Base-by-base conservation (phyloP, 2,329 filamentous ascomycete genomes). In the Niveomyces coronatus region DNA sequence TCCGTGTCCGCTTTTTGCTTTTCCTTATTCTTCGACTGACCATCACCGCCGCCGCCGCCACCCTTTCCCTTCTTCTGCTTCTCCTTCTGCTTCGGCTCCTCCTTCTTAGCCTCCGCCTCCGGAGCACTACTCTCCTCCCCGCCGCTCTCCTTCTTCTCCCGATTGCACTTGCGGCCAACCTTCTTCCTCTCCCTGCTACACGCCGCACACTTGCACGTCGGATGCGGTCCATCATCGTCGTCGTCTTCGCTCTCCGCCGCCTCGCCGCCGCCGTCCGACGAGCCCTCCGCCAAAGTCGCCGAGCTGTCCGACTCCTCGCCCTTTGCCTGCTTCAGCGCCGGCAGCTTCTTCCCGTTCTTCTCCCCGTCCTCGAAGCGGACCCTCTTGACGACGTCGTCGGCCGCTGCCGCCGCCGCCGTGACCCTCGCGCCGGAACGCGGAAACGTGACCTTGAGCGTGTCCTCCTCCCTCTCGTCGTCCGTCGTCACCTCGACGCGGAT, bases 401-500 rank as follows among this genome's bases (percentile, higher is more conserved):
- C 11, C 16, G 37, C 18, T 17, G 44, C 44, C 20, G 39, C 43
- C 28, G 16, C 16, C 22, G 31, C 17, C 24, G 35, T 28, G 31
- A 24, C 6, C 20, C 37, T 15, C 23, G 41, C 42, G 13, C 56
- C 48, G 4, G 56, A 53, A 37, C 68, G 64, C 1, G 70, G 69
- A 36, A 70, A 69, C 2, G 65, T 68, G 26, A 75, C 51, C 14
- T 53, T 60, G 37, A 74, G 51, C 3, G 59, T 64, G 37, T 75
- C 70, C 18, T 62, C 57, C 7, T 65, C 62, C n/a, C 60, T 62
- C 39, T 71, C 67, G 30, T 74, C 69, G 43, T 75, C 69, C 9
- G 70, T 72, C 11, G 61, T 57, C 2, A 71, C 49, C 36, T 66
- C 58, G 22, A 71, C 49, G 16, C 50, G 59, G 40, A 67, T 48